phyloP scores from a whole-genome alignment of 306 rosid genomes.

The Gastrolobium bilobum region DNA sequence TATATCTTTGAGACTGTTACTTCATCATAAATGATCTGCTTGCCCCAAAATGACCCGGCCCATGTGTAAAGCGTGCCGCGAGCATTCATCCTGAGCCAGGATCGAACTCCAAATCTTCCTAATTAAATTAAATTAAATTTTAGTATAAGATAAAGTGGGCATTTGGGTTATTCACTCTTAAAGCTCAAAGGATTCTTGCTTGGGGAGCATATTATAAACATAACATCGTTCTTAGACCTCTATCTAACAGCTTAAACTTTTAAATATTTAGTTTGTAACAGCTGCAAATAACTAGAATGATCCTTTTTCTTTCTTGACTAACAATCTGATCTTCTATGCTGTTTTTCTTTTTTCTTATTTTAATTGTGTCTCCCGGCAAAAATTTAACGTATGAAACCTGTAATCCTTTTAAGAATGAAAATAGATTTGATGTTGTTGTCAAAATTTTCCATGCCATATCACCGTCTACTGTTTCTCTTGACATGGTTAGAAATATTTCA shows the following conservation, averaged over 20 bases:
- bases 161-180: not conserved
- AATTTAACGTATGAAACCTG: conserved; percentile 15
- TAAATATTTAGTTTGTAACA: not conserved
- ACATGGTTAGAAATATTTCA: conserved; percentile 35
- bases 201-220: not conserved
- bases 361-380: not conserved
- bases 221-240: not conserved
- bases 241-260: not conserved
- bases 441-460: conserved; percentile 9
- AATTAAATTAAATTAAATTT: not conserved
- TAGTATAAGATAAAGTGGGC: not conserved
- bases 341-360: not conserved
- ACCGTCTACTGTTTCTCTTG: conserved; percentile 9
- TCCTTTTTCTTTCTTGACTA: not conserved
- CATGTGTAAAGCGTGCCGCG: too few species aligned
- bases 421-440: not conserved
- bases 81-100: too few species aligned
- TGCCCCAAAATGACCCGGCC: too few species aligned
- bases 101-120: not conserved
- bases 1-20: not conserved
- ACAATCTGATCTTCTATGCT: not conserved
- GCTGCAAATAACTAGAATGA: not conserved
- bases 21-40: too few species aligned
- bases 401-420: conserved; percentile 17
- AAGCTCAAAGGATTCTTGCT: not conserved